Conservation (phyloP, 495 filamentous ascomycete genomes). For the Aspergillus bertholletiae region DNA sequence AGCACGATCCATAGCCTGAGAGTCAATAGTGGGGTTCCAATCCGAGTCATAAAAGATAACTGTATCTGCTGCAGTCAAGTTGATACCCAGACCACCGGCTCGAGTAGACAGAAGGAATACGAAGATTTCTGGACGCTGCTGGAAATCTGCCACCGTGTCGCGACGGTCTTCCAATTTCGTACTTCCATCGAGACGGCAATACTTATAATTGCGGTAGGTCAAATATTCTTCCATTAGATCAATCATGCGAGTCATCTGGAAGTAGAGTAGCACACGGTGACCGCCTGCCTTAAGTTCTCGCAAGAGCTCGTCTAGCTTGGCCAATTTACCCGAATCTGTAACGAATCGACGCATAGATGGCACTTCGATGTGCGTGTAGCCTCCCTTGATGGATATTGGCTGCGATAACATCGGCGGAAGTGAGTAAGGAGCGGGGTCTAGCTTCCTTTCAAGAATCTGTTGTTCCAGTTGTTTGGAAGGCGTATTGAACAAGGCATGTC, state of each 20-base stretch:
- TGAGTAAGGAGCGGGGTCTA: conserved; percentile 62
- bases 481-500: conserved; percentile 65
- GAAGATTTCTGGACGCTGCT: conserved; percentile 87
- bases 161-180: conserved; percentile 98
- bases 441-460: conserved; percentile 64
- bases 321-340: conserved; percentile 94
- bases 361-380: conserved; percentile 86
- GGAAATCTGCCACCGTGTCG: conserved; percentile 96
- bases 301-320: conserved; percentile 84
- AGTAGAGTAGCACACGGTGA: conserved; percentile 97
- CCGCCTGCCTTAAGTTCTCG: conserved; percentile 84
- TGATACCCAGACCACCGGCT: conserved; percentile 97
- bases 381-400: conserved; percentile 72
- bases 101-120: conserved; percentile 94
- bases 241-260: conserved; percentile 99
- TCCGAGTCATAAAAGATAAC: conserved; percentile 99
- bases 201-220: conserved; percentile 98
- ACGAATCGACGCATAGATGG: conserved; percentile 99
- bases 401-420: conserved; percentile 61
- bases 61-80: conserved; percentile 85
- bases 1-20: conserved; percentile 97
- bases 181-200: conserved; percentile 92
- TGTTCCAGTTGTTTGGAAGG: conserved; percentile 65
- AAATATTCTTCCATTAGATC: conserved; percentile 99
- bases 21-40: conserved; percentile 99